phyloP scores from a whole-genome alignment of 2,329 filamentous ascomycete genomes.

The Colletotrichum orchidophilum region DNA sequence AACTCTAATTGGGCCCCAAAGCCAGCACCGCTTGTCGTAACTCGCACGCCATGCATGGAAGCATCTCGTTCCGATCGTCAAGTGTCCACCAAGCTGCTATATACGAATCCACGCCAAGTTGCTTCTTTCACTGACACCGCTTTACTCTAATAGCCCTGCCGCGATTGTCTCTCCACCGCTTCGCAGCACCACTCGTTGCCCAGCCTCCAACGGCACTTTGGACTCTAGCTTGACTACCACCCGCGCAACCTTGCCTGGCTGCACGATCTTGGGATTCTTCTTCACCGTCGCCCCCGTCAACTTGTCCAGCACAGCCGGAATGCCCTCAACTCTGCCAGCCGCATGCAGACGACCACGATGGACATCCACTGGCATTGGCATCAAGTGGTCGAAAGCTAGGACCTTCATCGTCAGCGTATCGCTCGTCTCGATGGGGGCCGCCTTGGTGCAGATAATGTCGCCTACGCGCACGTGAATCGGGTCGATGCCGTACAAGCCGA shows the following conservation, averaged over 20 bases:
- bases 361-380: slow-evolving; percentile 89
- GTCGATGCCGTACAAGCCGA: slow-evolving; percentile 89
- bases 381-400: slow-evolving; percentile 87
- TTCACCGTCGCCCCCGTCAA: slow-evolving; percentile 77
- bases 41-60: slow-evolving; percentile 4
- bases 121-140: slow-evolving; percentile 12
- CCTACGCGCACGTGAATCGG: slow-evolving; percentile 82
- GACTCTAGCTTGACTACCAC: slow-evolving; percentile 78
- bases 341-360: slow-evolving; percentile 86
- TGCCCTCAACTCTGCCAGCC: slow-evolving; percentile 75
- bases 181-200: slow-evolving; percentile 82
- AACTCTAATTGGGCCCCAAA: slow-evolving; percentile 27
- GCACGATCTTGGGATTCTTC: slow-evolving; percentile 86
- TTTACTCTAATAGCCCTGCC: slow-evolving; percentile 82
- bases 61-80: background rate
- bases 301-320: slow-evolving; percentile 83
- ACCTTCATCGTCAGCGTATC: slow-evolving; percentile 84
- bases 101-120: background rate
- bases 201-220: slow-evolving; percentile 82
- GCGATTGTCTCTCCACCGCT: slow-evolving; percentile 86
- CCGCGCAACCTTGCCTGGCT: slow-evolving; percentile 80
- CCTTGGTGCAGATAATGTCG: slow-evolving; percentile 83
- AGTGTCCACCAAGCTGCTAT: background rate
- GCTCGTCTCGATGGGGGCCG: slow-evolving; percentile 73
- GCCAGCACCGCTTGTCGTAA: background rate